phyloP scores from a whole-genome alignment of 2,329 filamentous ascomycete genomes.

The Colletotrichum lini region DNA sequence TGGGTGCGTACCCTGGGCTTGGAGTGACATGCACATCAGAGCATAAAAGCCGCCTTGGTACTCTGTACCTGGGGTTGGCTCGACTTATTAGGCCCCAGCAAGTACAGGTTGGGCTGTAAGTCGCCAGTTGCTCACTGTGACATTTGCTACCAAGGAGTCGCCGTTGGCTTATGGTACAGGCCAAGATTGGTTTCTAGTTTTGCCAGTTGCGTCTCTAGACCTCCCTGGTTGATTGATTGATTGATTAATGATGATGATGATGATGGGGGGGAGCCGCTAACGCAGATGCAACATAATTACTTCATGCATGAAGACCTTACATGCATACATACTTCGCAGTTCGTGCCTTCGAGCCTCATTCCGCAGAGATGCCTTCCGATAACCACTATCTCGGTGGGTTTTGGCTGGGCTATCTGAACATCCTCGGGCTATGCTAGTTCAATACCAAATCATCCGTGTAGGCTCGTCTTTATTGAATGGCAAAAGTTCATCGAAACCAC shows the following conservation, averaged over 20 bases:
- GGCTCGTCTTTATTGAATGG: background rate
- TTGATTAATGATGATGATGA: background rate
- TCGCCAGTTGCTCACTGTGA: slow-evolving; percentile 48
- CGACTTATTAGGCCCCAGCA: slow-evolving; percentile 4
- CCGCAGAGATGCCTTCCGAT: background rate
- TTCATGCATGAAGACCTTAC: slow-evolving; percentile 35
- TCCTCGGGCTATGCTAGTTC: background rate
- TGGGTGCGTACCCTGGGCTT: background rate
- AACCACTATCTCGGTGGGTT: background rate
- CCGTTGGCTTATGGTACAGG: slow-evolving; percentile 26
- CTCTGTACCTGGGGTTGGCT: background rate
- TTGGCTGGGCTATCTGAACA: background rate
- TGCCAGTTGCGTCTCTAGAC: slow-evolving; percentile 23
- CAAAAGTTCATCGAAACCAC: background rate
- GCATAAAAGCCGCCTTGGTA: background rate
- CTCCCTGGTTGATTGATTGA: background rate
- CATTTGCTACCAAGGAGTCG: slow-evolving; percentile 44
- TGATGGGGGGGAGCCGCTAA: slow-evolving; percentile 18
- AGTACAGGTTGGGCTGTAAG: slow-evolving; percentile 49
- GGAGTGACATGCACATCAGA: background rate
- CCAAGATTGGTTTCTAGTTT: slow-evolving; percentile 9
- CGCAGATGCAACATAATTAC: slow-evolving; percentile 17
- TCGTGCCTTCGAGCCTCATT: background rate
- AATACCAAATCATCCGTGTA: background rate
- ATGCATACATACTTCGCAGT: background rate